phyloP scores from a whole-genome alignment of 768 basidiomycete genomes.

The Pulveroboletus frians region DNA sequence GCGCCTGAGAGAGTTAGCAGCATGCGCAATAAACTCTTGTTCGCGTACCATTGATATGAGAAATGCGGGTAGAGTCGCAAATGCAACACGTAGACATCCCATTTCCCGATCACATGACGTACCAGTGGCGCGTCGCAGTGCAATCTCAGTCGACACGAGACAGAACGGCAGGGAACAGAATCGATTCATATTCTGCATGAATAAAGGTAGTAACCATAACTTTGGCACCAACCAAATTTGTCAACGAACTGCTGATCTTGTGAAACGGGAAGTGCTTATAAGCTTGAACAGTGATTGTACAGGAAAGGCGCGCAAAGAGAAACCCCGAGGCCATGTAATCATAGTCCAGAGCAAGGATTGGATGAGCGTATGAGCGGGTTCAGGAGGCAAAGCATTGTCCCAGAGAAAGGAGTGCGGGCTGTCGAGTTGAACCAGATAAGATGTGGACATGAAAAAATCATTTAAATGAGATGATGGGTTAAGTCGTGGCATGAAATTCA shows the following conservation, averaged over 20 bases:
- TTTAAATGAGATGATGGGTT: conserved; percentile 19
- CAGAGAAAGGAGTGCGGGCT: conserved; percentile 22
- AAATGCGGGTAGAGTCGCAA: background rate
- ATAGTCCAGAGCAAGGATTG: conserved; percentile 27
- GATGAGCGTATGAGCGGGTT: conserved; percentile 7
- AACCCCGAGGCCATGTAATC: conserved; percentile 17
- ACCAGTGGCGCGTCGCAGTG: background rate
- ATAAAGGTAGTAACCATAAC: conserved; percentile 12
- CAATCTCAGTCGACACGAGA: background rate
- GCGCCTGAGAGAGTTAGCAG: conserved; percentile 44
- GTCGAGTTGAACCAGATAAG: conserved; percentile 14
- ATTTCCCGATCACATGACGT: conserved; percentile 24
- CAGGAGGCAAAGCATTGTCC: conserved; percentile 21
- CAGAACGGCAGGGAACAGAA: conserved; percentile 6
- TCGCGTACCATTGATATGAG: conserved; percentile 18
- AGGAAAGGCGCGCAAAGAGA: conserved; percentile 7
- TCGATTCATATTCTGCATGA: conserved; percentile 25
- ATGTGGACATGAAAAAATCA: conserved; percentile 12
- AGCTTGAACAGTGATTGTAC: conserved; percentile 9
- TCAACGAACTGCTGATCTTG: conserved; percentile 7
- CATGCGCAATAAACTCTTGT: background rate
- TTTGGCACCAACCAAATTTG: conserved; percentile 14
- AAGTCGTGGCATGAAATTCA: conserved; percentile 16
- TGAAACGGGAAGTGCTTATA: conserved; percentile 11
- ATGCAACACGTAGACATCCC: background rate